Percentiles rank a stretch among this genome's conserved stretches.
phyloP scores from a whole-genome alignment of 768 basidiomycete genomes.

The Boletus edulis region DNA sequence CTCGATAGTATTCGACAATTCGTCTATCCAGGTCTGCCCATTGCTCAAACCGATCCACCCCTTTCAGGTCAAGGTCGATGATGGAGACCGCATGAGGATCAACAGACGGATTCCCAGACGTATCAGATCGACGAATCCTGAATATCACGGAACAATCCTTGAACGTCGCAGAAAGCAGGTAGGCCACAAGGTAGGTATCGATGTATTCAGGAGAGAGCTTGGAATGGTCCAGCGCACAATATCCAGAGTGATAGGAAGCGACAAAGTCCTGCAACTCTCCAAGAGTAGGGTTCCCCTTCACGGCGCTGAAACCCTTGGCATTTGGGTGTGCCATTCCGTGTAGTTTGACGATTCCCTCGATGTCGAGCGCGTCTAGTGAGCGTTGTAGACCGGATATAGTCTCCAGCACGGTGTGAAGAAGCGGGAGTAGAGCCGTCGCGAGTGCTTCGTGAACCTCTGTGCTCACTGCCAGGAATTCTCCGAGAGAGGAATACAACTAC shows the following conservation, averaged over 20 bases:
- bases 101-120: conserved; percentile 27
- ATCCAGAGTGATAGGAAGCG: conserved; percentile 45
- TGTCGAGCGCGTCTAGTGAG: conserved; percentile 77
- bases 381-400: conserved; percentile 64
- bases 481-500: conserved; percentile 9
- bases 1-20: conserved; percentile 51
- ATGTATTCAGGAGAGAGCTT: conserved; percentile 43
- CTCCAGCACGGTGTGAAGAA: conserved; percentile 48
- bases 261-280: conserved; percentile 68
- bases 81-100: conserved; percentile 49
- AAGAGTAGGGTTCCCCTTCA: conserved; percentile 50
- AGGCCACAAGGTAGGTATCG: conserved; percentile 66
- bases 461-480: conserved; percentile 14
- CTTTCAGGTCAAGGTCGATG: conserved; percentile 88
- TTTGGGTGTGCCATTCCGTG: conserved; percentile 20
- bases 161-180: conserved; percentile 88
- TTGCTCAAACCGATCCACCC: conserved; percentile 53
- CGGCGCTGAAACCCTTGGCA: conserved; percentile 26
- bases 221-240: conserved; percentile 35
- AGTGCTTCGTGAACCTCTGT: conserved; percentile 49
- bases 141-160: conserved; percentile 91
- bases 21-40: conserved; percentile 75
- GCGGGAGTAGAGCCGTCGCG: conserved; percentile 43
- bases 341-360: conserved; percentile 69
- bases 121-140: conserved; percentile 21